A percentile compares a stretch with the other conserved stretches of the same genome.
These are phyloP conservation scores for Blastobotrys arbuscula DNA, from an alignment of 1,139 yeast genomes.

Conservation along the genomic window DNA sequence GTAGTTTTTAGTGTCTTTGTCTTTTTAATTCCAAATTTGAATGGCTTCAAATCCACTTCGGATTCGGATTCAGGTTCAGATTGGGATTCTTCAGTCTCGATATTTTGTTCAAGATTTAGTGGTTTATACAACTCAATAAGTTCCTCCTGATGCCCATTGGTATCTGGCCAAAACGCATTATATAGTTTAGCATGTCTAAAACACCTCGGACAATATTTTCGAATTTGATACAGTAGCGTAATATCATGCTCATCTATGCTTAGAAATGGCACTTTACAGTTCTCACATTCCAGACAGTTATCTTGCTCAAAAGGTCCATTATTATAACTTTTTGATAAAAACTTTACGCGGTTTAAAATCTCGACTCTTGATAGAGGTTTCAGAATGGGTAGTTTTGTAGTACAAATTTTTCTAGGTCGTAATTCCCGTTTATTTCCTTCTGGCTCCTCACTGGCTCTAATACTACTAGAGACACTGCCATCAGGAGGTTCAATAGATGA, in stretches of 20 bases:
- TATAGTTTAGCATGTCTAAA: slow-evolving; percentile 30
- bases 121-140: slow-evolving; percentile 20
- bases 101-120: neutral
- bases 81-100: slow-evolving; percentile 1
- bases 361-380: slow-evolving; percentile 5
- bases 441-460: slow-evolving; percentile 13
- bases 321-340: slow-evolving; percentile 18
- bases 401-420: slow-evolving; percentile 15
- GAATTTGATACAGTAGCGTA: slow-evolving; percentile 13
- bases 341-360: slow-evolving; percentile 7
- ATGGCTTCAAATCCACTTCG: too few relatives aligned
- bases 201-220: slow-evolving; percentile 30
- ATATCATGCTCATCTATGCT: slow-evolving; percentile 16
- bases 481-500: slow-evolving; percentile 18
- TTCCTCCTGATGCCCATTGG: slow-evolving; percentile 15
- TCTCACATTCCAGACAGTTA: slow-evolving; percentile 21
- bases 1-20: slow-evolving; percentile 8
- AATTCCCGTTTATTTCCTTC: slow-evolving; percentile 8
- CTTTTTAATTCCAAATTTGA: too few relatives aligned
- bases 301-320: slow-evolving; percentile 20
- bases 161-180: slow-evolving; percentile 30
- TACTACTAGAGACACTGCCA: neutral
- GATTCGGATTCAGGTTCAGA: slow-evolving; percentile 3
- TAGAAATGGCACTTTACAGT: slow-evolving; percentile 26
- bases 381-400: neutral